Percentiles rank a stretch among this genome's conserved stretches.
phyloP scores from a whole-genome alignment of 164 flowering plant species.

The Vitis rotundifolia region DNA sequence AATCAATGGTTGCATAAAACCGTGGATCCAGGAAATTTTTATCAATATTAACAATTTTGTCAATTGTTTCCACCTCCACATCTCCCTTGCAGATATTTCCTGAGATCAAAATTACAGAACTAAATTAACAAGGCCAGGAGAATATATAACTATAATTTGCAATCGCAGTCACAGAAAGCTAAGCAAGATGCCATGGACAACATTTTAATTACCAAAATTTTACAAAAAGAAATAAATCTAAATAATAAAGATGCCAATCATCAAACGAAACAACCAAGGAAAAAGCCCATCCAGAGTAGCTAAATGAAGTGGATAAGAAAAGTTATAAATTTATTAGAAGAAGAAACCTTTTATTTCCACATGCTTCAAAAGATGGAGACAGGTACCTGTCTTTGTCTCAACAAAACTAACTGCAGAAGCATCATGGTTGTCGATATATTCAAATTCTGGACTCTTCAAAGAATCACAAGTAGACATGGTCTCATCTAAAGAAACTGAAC shows the following conservation, averaged over 20 bases:
- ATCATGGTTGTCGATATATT: slow-evolving; percentile 59
- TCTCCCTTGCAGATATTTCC: slow-evolving; percentile 48
- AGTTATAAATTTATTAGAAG: neutral
- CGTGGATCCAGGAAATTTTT: slow-evolving; percentile 60
- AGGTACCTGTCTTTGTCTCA: slow-evolving; percentile 49
- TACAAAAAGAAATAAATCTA: too few species aligned
- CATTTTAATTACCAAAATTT: too few species aligned
- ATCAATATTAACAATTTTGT: slow-evolving; percentile 42
- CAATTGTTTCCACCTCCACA: slow-evolving; percentile 30
- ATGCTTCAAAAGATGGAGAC: slow-evolving; percentile 51
- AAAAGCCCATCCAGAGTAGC: too few species aligned
- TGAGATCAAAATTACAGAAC: slow-evolving; percentile 13
- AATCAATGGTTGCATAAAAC: slow-evolving; percentile 67
- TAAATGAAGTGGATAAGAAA: neutral
- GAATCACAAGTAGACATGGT: slow-evolving; percentile 76
- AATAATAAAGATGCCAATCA: too few species aligned
- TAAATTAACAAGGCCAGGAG: neutral
- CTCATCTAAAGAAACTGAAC: slow-evolving; percentile 70
- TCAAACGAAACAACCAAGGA: too few species aligned
- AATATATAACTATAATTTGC: neutral
- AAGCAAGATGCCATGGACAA: too few species aligned
- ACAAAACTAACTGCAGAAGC: slow-evolving; percentile 40
- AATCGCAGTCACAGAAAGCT: too few species aligned
- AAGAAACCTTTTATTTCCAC: slow-evolving; percentile 41
- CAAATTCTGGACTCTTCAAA: slow-evolving; percentile 70